A percentile compares a stretch with the other conserved stretches of the same genome.
These are phyloP conservation scores for Fagus crenata DNA, from an alignment of 306 rosid genomes.

Conservation along the genomic window DNA sequence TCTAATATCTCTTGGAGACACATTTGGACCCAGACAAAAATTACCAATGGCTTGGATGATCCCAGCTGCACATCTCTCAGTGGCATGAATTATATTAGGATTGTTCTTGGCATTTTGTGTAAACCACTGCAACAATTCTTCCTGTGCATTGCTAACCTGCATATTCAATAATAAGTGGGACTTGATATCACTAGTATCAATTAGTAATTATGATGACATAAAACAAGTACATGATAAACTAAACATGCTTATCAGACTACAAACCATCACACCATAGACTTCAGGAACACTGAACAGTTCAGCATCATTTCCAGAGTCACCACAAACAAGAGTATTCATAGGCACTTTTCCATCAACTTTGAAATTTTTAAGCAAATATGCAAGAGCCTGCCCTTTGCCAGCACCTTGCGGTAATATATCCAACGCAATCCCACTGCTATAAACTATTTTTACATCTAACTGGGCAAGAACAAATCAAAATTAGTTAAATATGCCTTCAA, in stretches of 20 bases:
- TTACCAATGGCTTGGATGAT: constrained; percentile 69
- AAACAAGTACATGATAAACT: constrained; percentile 3
- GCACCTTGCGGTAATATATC: constrained; percentile 75
- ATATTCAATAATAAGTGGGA: constrained; percentile 5
- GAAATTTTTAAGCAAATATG: constrained; percentile 56
- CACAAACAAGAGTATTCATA: constrained; percentile 73
- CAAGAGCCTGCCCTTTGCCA: constrained; percentile 78
- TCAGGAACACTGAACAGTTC: constrained; percentile 62
- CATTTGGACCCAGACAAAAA: constrained; percentile 63
- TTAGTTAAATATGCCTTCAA: constrained; percentile 20
- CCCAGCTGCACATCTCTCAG: constrained; percentile 83
- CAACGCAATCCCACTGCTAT: constrained; percentile 72
- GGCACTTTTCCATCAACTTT: constrained; percentile 47
- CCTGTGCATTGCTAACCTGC: constrained; percentile 74
- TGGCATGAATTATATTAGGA: constrained; percentile 49
- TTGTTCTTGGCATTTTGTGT: constrained; percentile 50
- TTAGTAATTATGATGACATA: constrained; percentile 22
- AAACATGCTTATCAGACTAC: constrained; percentile 23
- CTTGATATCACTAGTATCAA: constrained; percentile 12
- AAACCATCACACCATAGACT: constrained; percentile 78
- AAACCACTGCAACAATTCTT: constrained; percentile 72
- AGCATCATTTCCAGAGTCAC: constrained; percentile 86
- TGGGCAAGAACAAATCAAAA: constrained; percentile 33
- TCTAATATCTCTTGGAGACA: constrained; percentile 68
- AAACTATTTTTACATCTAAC: constrained; percentile 77